Percentiles rank a stretch among this genome's conserved stretches.
Evolutionary conservation across 2,329 filamentous ascomycete species (phyloP).

Genomic region (Nemania diffusa): DNA sequence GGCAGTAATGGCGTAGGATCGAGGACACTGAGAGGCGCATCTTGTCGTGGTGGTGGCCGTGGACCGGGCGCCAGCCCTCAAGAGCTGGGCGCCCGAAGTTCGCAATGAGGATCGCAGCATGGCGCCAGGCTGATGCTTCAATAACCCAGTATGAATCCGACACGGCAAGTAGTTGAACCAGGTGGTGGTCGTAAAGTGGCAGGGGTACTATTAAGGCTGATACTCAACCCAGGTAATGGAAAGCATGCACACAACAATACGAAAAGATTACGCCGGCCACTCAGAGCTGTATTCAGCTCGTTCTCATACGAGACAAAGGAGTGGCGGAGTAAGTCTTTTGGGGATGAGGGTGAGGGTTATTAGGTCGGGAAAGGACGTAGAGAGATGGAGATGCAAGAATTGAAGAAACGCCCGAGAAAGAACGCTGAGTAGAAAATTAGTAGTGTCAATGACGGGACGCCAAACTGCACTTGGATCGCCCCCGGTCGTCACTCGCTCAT

Average conservation of each 20-base stretch:
- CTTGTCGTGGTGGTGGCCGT: constrained; percentile 49
- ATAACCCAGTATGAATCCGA: constrained; percentile 37
- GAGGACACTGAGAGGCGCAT: constrained; percentile 50
- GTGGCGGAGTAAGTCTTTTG: constrained; percentile 61
- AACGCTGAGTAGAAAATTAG: constrained; percentile 36
- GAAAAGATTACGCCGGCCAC: constrained; percentile 44
- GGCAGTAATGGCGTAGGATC: constrained; percentile 59
- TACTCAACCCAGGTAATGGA: constrained; percentile 27
- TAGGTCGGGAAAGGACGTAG: constrained; percentile 15
- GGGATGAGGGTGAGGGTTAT: constrained; percentile 24
- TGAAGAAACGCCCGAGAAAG: constrained; percentile 9
- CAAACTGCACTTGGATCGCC: constrained; percentile 1
- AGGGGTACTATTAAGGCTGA: constrained; percentile 20
- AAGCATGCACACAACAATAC: constrained; percentile 26
- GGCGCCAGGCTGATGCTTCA: constrained; percentile 57
- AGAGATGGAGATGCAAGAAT: constrained; percentile 18
- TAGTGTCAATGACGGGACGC: constrained; percentile 12
- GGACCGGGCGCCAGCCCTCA: constrained; percentile 62
- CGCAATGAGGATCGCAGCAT: constrained; percentile 79
- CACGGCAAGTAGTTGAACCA: not conserved
- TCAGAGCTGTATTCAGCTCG: constrained; percentile 40
- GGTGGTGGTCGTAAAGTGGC: not conserved
- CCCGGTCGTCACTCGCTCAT: constrained; percentile 6
- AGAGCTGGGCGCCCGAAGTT: constrained; percentile 72
- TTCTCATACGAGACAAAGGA: constrained; percentile 54